Evolutionary conservation across 148 eudicot genomes (phyloP).

Genomic region (Persicaria maculosa): DNA sequence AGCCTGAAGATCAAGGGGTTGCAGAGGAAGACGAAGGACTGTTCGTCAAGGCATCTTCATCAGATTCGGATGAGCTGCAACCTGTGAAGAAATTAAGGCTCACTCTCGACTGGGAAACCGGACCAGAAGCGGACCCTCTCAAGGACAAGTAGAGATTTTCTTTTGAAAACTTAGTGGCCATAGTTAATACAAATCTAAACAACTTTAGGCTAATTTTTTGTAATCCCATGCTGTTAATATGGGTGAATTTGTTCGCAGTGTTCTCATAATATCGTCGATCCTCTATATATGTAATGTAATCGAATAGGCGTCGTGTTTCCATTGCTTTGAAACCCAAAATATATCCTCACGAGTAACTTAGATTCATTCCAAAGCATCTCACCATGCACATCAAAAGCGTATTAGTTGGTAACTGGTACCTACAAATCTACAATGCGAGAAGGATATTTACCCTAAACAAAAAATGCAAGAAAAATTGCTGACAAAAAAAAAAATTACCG

Average conservation of each 20-base stretch:
- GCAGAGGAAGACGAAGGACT: constrained; percentile 5
- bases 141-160: background rate
- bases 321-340: background rate
- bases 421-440: too few species aligned
- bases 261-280: background rate
- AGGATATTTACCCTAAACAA: too few species aligned
- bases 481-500: too few species aligned
- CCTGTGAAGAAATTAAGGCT: constrained; percentile 24
- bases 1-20: constrained; percentile 10
- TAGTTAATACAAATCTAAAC: background rate
- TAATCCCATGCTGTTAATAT: constrained; percentile 7
- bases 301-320: constrained; percentile 2
- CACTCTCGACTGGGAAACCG: constrained; percentile 9
- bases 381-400: too few species aligned
- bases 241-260: constrained; percentile 6
- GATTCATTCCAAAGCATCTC: too few species aligned
- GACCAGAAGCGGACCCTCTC: background rate
- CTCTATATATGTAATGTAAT: constrained; percentile 1
- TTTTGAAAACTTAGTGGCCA: background rate
- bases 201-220: background rate
- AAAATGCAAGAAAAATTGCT: too few species aligned
- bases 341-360: background rate
- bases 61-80: constrained; percentile 19
- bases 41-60: constrained; percentile 23
- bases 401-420: too few species aligned